Percentiles rank a stretch among this genome's conserved stretches.
Evolutionary conservation across 2,329 filamentous ascomycete genomes (phyloP).

Genomic region (Mycosphaerella sp.): DNA sequence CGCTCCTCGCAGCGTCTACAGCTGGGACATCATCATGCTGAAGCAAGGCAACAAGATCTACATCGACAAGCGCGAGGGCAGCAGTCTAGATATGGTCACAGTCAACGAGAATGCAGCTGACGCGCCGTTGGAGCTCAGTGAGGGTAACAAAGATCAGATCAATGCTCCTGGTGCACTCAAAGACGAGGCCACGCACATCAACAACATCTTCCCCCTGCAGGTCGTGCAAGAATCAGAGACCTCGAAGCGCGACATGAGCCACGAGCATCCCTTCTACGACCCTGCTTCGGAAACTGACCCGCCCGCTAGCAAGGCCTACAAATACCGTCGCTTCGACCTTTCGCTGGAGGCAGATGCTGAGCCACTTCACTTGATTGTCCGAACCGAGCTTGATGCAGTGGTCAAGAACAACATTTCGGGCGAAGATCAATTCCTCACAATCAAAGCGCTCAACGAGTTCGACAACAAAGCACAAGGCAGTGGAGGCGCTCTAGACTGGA

Average conservation of each 20-base stretch:
- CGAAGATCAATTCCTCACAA: conserved; percentile 82
- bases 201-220: conserved; percentile 98
- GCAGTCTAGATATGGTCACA: conserved; percentile 91
- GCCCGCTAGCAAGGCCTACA: conserved; percentile 93
- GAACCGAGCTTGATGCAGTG: conserved; percentile 91
- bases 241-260: conserved; percentile 72
- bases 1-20: conserved; percentile 90
- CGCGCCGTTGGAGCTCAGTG: conserved; percentile 82
- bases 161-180: conserved; percentile 92
- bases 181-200: conserved; percentile 98
- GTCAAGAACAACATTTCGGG: conserved; percentile 90
- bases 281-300: conserved; percentile 86
- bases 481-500: conserved; percentile 93
- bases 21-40: conserved; percentile 94
- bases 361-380: conserved; percentile 84
- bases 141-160: conserved; percentile 88
- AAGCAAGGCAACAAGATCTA: conserved; percentile 95
- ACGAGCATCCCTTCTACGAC: conserved; percentile 98
- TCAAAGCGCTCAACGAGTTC: conserved; percentile 98
- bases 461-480: conserved; percentile 96
- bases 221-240: conserved; percentile 77
- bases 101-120: conserved; percentile 99
- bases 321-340: conserved; percentile 94
- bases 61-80: conserved; percentile 96
- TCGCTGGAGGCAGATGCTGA: conserved; percentile 87